Percentiles rank a stretch among this genome's conserved stretches.
phyloP scores from a whole-genome alignment of 257 asterid species.

The Dorcoceras hygrometricum region DNA sequence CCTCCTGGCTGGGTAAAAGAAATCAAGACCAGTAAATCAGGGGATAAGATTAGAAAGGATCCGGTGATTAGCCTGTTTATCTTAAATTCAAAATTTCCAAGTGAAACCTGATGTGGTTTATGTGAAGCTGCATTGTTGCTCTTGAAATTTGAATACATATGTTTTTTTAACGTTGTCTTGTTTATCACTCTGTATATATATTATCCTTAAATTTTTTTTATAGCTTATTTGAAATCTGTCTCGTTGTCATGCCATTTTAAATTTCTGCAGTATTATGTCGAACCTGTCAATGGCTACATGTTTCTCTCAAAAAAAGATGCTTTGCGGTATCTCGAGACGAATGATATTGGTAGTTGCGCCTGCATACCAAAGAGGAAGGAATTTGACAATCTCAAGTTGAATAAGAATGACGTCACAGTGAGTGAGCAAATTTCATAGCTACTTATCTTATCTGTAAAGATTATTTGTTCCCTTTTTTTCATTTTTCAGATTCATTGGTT shows the following conservation, averaged over 20 bases:
- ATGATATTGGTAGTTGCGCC: slow-evolving; percentile 46
- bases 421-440: slow-evolving; percentile 34
- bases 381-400: slow-evolving; percentile 17
- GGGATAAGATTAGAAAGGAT: slow-evolving; percentile 41
- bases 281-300: slow-evolving; percentile 54
- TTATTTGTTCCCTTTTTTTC: slow-evolving; percentile 11
- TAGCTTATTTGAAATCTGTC: not conserved
- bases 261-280: slow-evolving; percentile 56
- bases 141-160: too few species aligned
- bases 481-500: slow-evolving; percentile 14
- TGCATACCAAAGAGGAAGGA: slow-evolving; percentile 46
- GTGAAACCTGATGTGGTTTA: not conserved
- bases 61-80: slow-evolving; percentile 41
- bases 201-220: not conserved
- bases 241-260: not conserved
- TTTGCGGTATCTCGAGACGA: slow-evolving; percentile 53
- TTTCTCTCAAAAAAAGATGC: slow-evolving; percentile 67
- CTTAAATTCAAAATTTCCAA: not conserved
- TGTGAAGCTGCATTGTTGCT: not conserved
- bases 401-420: slow-evolving; percentile 31
- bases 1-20: slow-evolving; percentile 63
- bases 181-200: not conserved
- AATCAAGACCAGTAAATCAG: slow-evolving; percentile 40
- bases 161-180: slow-evolving; percentile 1
- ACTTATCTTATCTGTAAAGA: slow-evolving; percentile 13